A percentile compares a stretch with the other conserved stretches of the same genome.
Conservation (phyloP, 1,284 basidiomycete genomes). For the Trichosporon faecale region DNA sequence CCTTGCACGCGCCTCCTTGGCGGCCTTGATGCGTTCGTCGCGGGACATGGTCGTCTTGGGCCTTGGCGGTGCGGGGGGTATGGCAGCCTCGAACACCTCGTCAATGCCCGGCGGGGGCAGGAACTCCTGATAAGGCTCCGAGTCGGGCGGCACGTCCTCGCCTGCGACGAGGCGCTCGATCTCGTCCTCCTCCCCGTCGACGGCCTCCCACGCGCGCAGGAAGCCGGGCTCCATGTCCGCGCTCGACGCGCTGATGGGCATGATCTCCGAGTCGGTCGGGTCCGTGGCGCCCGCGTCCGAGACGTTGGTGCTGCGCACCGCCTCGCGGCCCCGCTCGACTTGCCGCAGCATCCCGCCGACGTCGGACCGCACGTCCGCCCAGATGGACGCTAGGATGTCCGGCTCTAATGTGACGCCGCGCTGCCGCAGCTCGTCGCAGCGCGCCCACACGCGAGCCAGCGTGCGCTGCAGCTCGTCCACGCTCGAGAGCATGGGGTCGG, state of each 20-base stretch:
- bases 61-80: neutral
- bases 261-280: slow-evolving; percentile 12
- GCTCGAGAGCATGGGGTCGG: slow-evolving; percentile 12
- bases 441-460: slow-evolving; percentile 22
- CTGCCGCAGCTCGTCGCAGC: slow-evolving; percentile 20
- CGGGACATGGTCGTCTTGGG: slow-evolving; percentile 28
- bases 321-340: slow-evolving; percentile 24
- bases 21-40: slow-evolving; percentile 38
- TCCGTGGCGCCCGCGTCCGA: slow-evolving; percentile 2
- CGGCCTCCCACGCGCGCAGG: slow-evolving; percentile 30
- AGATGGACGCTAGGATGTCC: neutral
- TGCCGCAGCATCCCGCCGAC: slow-evolving; percentile 24
- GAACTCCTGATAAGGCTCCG: slow-evolving; percentile 3
- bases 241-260: neutral
- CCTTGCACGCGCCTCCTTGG: slow-evolving; percentile 34
- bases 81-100: slow-evolving; percentile 34
- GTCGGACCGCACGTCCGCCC: slow-evolving; percentile 24
- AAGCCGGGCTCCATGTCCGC: slow-evolving; percentile 27
- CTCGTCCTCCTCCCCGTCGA: slow-evolving; percentile 16
- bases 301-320: neutral
- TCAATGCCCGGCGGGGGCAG: slow-evolving; percentile 40
- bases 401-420: neutral
- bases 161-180: slow-evolving; percentile 18
- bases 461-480: slow-evolving; percentile 25
- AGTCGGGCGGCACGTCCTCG: neutral